Percentiles rank a stretch among this genome's conserved stretches.
These are phyloP conservation scores for Teratosphaeria epicoccoides DNA, from an alignment of 2,329 filamentous ascomycete species.

Conservation along the genomic window DNA sequence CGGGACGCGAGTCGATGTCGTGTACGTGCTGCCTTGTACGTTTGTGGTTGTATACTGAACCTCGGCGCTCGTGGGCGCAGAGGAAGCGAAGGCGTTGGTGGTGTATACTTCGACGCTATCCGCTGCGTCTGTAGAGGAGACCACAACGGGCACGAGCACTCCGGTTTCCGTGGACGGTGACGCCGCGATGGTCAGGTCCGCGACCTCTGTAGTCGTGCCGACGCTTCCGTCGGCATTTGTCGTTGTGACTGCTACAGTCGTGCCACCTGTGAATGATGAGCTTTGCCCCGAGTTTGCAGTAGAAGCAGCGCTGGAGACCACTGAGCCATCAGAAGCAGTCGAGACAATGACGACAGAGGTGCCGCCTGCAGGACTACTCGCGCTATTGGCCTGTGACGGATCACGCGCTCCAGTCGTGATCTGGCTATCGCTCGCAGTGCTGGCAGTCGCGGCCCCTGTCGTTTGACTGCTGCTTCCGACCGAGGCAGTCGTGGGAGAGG, in stretches of 20 bases:
- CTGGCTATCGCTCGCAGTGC: neutral
- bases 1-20: constrained; percentile 29
- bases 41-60: constrained; percentile 24
- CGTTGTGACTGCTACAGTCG: constrained; percentile 17
- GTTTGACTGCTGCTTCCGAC: constrained; percentile 6
- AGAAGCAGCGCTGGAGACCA: neutral
- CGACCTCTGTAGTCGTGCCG: constrained; percentile 11
- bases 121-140: constrained; percentile 29
- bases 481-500: constrained; percentile 6
- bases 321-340: constrained; percentile 6
- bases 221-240: constrained; percentile 16
- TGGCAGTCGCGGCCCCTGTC: constrained; percentile 3
- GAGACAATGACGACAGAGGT: constrained; percentile 1
- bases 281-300: neutral
- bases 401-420: neutral
- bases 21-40: constrained; percentile 17
- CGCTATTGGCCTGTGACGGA: neutral
- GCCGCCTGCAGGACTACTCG: constrained; percentile 2
- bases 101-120: constrained; percentile 29
- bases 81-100: constrained; percentile 28
- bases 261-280: constrained; percentile 6
- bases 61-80: constrained; percentile 22
- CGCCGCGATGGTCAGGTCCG: constrained; percentile 11
- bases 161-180: constrained; percentile 11
- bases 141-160: constrained; percentile 30